Base-by-base conservation (phyloP, 208 protist genomes). In the Crithidia sp. region DNA sequence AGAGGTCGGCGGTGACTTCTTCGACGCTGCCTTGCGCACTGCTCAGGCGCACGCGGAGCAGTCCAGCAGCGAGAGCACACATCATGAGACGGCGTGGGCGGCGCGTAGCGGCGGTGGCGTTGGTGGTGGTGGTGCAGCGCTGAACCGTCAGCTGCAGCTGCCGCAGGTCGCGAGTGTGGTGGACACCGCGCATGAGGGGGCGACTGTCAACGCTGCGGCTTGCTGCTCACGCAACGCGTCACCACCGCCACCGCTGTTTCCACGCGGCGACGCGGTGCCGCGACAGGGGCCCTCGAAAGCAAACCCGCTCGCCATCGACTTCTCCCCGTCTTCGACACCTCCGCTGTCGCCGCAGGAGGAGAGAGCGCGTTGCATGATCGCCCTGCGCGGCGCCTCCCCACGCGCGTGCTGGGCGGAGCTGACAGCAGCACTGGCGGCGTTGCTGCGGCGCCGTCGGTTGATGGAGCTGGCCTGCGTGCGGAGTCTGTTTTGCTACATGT, bases 401-500 rank as follows among this genome's bases (percentile, higher is more conserved):
- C 39, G 58, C 3, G 49, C 45, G 7, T 91, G 83, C 59, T 93
- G 89, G 89, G 62, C 67, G 16, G 70, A 71, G 50, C 59, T 94
- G 28, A 77, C 70, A 12, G 68, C 61, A 16, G 79, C 74, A 6
- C 54, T 85, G 12, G 50, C 71, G 17, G 66, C 62, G 4, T 71
- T 94, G 39, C 77, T 80, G 41, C 69, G 72, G 5, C 80, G 63
- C 7, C 75, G 76, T 16, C 67, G 74, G 12, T 44, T 61, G 17
- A 71, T 90, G 65, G 61, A 71, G 66, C 45, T 81, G 36, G 61
- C 74, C 5, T 85, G 83, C 45, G 64, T 89, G 41, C 82, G 76
- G 56, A 83, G 73, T 68, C 71, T 94, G 8, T 79, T 83, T 37
- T 78, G 57, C 54, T 94, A 89, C 78, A 74, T 91, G 65, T 90